A percentile compares a stretch with the other conserved stretches of the same genome.
Evolutionary conservation across 805 yeast genomes (phyloP).

Genomic region (Candida peoriensis): DNA sequence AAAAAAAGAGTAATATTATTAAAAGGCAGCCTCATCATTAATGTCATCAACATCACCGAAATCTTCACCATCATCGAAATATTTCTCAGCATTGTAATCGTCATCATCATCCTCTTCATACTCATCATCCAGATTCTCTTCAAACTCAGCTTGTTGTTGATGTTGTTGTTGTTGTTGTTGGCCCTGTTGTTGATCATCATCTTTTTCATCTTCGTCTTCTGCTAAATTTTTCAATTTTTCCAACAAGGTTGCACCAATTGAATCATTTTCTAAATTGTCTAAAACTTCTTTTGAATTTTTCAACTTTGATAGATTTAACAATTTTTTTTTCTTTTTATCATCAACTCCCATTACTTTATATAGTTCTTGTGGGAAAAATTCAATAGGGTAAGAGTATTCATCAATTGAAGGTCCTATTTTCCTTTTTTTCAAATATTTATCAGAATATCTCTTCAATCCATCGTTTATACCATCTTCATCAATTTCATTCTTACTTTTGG

Average conservation of each 20-base stretch:
- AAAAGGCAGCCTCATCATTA: constrained; percentile 61
- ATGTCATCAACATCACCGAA: constrained; percentile 44
- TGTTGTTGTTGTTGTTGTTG: too few relatives aligned
- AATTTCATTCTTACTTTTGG: constrained; percentile 23
- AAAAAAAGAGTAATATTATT: constrained; percentile 8
- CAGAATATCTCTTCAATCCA: constrained; percentile 79
- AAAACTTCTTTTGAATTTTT: constrained; percentile 23
- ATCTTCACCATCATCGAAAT: constrained; percentile 57
- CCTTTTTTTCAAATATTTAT: constrained; percentile 66
- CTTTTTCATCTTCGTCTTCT: constrained; percentile 36
- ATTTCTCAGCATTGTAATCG: constrained; percentile 59
- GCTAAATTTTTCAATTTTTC: constrained; percentile 46
- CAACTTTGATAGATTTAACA: constrained; percentile 36
- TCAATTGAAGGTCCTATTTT: constrained; percentile 67
- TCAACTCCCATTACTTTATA: constrained; percentile 64
- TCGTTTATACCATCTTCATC: constrained; percentile 46
- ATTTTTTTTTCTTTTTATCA: constrained; percentile 46
- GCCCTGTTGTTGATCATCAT: constrained; percentile 6
- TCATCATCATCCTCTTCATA: constrained; percentile 59
- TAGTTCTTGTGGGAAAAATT: constrained; percentile 74
- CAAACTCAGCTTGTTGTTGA: constrained; percentile 32
- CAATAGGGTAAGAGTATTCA: constrained; percentile 70
- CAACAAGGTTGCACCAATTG: constrained; percentile 32
- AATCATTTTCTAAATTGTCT: constrained; percentile 22
- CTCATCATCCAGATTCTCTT: constrained; percentile 50